Conservation (phyloP, 2,329 filamentous ascomycete genomes). For the Lasiodiplodia citricola region DNA sequence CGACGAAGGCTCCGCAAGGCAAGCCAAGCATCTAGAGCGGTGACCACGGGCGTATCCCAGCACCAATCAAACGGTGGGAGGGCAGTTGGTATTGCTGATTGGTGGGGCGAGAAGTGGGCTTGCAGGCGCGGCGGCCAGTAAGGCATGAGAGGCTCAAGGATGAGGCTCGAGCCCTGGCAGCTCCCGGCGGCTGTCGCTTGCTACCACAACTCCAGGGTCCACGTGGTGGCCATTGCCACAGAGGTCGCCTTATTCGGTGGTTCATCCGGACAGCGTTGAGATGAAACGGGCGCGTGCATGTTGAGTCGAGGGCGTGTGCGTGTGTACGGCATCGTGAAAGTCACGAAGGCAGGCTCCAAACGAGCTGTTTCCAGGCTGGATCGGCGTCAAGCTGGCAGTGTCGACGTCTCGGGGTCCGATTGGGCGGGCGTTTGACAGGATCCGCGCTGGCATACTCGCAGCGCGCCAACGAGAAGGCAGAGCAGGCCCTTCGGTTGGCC, state of each 20-base stretch:
- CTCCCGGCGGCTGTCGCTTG: constrained; percentile 3
- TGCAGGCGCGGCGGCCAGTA: constrained; percentile 2
- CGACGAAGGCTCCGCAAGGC: constrained; percentile 19
- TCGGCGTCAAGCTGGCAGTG: background rate
- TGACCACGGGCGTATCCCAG: constrained; percentile 7
- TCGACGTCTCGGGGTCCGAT: constrained; percentile 3
- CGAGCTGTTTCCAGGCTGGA: constrained; percentile 6
- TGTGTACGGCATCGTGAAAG: background rate
- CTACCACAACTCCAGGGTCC: background rate
- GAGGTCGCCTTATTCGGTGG: background rate
- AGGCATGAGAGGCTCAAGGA: background rate
- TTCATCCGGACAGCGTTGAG: background rate
- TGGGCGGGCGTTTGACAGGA: background rate
- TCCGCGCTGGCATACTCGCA: background rate
- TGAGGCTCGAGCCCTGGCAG: constrained; percentile 5
- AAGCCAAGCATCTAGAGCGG: constrained; percentile 17
- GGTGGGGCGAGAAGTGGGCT: constrained; percentile 9
- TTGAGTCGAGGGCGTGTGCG: background rate
- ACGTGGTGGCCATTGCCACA: constrained; percentile 9
- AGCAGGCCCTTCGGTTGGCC: background rate
- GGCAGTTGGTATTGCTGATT: background rate
- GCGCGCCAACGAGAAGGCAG: background rate
- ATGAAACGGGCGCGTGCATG: constrained; percentile 3
- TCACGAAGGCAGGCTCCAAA: background rate
- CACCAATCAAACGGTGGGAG: background rate